phyloP scores from a whole-genome alignment of 192 early-diverging fungal species.

The Lobosporangium transversale region DNA sequence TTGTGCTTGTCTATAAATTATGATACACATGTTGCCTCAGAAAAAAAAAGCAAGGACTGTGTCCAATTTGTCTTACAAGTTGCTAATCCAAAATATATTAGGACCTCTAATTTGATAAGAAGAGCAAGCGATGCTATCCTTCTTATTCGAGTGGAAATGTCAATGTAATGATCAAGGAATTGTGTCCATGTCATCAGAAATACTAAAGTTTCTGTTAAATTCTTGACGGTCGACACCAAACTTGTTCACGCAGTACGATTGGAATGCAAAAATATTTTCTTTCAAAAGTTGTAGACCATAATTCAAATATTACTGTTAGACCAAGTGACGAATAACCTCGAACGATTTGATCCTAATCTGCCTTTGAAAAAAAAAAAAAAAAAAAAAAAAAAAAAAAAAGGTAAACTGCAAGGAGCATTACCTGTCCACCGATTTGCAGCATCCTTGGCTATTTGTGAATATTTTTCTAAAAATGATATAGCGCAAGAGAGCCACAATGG shows the following conservation, averaged over 20 bases:
- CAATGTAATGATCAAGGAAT: too few species aligned
- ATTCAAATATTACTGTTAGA: background rate
- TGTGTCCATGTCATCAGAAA: slow-evolving; percentile 81
- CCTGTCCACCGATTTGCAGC: slow-evolving; percentile 91
- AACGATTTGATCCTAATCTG: too few species aligned
- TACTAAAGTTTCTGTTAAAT: slow-evolving; percentile 73
- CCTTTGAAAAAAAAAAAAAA: too few species aligned
- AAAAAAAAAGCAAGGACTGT: background rate
- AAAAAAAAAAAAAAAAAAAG: too few species aligned
- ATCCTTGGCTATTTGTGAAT: slow-evolving; percentile 66
- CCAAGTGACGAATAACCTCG: too few species aligned
- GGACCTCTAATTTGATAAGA: too few species aligned
- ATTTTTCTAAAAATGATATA: slow-evolving; percentile 69
- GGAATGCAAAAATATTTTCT: slow-evolving; percentile 87
- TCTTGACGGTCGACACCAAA: slow-evolving; percentile 69
- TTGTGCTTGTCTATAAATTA: background rate
- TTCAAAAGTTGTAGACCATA: background rate
- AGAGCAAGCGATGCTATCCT: too few species aligned
- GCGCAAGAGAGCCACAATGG: too few species aligned
- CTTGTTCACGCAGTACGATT: slow-evolving; percentile 77
- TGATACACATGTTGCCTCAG: background rate
- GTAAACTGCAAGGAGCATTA: too few species aligned
- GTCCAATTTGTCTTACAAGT: background rate
- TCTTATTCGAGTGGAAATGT: too few species aligned
- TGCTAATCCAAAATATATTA: background rate